These are phyloP conservation scores for Fragilaria radians DNA, from an alignment of 108 stramenopile species.

Conservation along the genomic window DNA sequence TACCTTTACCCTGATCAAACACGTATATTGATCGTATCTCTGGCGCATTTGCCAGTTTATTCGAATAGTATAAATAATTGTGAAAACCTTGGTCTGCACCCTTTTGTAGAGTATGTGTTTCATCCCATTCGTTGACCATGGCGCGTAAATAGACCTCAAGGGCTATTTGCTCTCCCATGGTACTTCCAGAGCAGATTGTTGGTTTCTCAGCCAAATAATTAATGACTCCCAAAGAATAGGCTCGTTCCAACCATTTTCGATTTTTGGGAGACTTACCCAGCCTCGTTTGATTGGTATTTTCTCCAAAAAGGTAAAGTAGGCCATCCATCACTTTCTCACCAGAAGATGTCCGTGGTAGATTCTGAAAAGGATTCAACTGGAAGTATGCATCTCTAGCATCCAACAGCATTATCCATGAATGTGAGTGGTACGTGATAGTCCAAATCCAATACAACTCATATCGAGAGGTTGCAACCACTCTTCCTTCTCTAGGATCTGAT, in stretches of 20 bases:
- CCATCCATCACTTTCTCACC: conserved; percentile 26
- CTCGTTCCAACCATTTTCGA: conserved; percentile 44
- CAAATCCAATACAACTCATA: conserved; percentile 90
- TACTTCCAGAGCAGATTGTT: conserved; percentile 70
- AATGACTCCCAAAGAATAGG: conserved; percentile 41
- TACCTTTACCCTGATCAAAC: conserved; percentile 75
- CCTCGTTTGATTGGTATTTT: conserved; percentile 66
- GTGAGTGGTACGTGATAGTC: conserved; percentile 51
- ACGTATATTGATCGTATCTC: conserved; percentile 55
- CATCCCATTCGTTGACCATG: conserved; percentile 73
- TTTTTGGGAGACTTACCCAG: conserved; percentile 63
- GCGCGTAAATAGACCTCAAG: conserved; percentile 78
- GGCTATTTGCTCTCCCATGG: conserved; percentile 77
- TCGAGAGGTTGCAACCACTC: conserved; percentile 73
- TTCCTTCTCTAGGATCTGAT: conserved; percentile 57
- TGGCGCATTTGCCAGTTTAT: conserved; percentile 36
- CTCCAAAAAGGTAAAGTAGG: conserved; percentile 69
- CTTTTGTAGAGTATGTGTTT: conserved; percentile 53
- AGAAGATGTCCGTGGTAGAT: conserved; percentile 7
- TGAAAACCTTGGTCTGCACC: conserved; percentile 87
- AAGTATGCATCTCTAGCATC: conserved; percentile 81
- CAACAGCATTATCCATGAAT: conserved; percentile 71
- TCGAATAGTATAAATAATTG: conserved; percentile 71
- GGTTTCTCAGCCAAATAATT: conserved; percentile 47
- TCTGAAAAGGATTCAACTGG: conserved; percentile 60